Evolutionary conservation across 78 protist genomes (phyloP).

Genomic region (Cavenderia fasciculata): DNA sequence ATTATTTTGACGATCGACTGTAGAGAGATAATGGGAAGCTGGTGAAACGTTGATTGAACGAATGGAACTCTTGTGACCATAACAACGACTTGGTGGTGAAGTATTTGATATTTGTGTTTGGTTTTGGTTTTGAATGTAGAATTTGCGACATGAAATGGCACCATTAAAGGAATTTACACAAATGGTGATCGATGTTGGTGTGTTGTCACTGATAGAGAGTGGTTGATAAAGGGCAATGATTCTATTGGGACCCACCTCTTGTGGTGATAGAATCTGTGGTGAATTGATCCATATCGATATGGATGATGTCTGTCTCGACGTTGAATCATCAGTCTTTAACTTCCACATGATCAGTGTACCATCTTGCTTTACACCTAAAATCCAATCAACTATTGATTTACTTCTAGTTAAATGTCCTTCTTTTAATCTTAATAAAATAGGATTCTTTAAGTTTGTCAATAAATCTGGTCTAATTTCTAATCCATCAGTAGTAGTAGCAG

Average conservation of each 20-base stretch:
- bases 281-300: slow-evolving; percentile 27
- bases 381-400: slow-evolving; percentile 57
- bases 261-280: slow-evolving; percentile 47
- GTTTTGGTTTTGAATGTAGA: slow-evolving; percentile 57
- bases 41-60: background rate
- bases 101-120: slow-evolving; percentile 67
- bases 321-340: slow-evolving; percentile 41
- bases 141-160: slow-evolving; percentile 54
- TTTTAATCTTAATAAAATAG: slow-evolving; percentile 39
- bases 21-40: slow-evolving; percentile 7
- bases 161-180: slow-evolving; percentile 67
- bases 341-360: slow-evolving; percentile 56
- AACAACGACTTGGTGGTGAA: slow-evolving; percentile 45
- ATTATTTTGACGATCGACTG: slow-evolving; percentile 40
- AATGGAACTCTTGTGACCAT: slow-evolving; percentile 29
- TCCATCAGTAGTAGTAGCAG: background rate
- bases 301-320: slow-evolving; percentile 26
- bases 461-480: background rate
- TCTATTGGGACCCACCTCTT: slow-evolving; percentile 66
- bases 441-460: slow-evolving; percentile 8
- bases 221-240: slow-evolving; percentile 69
- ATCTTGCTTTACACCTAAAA: slow-evolving; percentile 27
- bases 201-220: slow-evolving; percentile 33
- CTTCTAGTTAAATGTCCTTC: slow-evolving; percentile 12
- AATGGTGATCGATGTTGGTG: slow-evolving; percentile 44